Conservation (phyloP, 352 stramenopile genomes). For the Nothophytophthora sp. region DNA sequence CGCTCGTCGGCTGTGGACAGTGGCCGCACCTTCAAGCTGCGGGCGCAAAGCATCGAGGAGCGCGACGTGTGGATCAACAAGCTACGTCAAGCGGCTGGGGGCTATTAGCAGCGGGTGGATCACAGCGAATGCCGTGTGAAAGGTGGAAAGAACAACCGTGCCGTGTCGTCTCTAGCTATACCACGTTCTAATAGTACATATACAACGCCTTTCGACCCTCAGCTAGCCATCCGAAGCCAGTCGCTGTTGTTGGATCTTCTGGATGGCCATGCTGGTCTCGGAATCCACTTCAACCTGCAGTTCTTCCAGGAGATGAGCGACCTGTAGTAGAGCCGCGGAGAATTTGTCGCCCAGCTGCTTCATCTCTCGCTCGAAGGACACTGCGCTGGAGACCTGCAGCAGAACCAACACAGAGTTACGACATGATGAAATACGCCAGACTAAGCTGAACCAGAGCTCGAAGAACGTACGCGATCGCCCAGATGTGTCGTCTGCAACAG, state of each 20-base stretch:
- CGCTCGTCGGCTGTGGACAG: constrained; percentile 68
- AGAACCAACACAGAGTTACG: not conserved
- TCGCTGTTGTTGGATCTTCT: constrained; percentile 40
- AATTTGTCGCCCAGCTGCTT: constrained; percentile 24
- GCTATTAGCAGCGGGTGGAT: too few species aligned
- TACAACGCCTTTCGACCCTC: too few species aligned
- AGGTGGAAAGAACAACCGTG: too few species aligned
- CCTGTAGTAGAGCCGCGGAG: constrained; percentile 33
- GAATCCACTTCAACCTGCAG: constrained; percentile 38
- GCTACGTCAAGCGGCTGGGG: constrained; percentile 56
- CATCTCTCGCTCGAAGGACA: constrained; percentile 35
- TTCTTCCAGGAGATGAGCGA: constrained; percentile 35
- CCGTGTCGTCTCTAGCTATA: too few species aligned
- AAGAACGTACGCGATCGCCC: constrained; percentile 22
- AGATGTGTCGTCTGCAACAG: constrained; percentile 25
- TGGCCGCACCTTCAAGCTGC: constrained; percentile 81
- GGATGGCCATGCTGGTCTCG: constrained; percentile 40
- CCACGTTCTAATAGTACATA: too few species aligned
- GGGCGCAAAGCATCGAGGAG: constrained; percentile 82
- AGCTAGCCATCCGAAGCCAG: not conserved
- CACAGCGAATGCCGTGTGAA: too few species aligned
- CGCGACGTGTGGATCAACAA: constrained; percentile 83
- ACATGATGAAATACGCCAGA: not conserved
- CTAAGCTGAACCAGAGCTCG: not conserved
- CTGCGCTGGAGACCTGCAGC: constrained; percentile 26